These are phyloP conservation scores for Fusarium odoratissimum DNA, from an alignment of 2,329 filamentous ascomycete species.

Conservation along the genomic window DNA sequence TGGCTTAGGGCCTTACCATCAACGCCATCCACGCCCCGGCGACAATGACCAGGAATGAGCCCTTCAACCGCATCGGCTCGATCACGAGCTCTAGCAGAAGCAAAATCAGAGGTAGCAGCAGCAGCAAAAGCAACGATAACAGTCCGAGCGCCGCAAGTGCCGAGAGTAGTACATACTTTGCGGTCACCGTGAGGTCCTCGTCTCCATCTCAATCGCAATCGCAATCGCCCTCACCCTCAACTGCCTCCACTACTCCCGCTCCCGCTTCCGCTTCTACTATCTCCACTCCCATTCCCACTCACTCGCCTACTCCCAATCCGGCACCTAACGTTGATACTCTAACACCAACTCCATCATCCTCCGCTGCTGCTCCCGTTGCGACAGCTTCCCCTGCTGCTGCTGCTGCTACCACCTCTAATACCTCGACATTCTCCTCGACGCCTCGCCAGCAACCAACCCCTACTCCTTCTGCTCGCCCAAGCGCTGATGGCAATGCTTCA, in stretches of 20 bases:
- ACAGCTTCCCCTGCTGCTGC: slow-evolving; percentile 31
- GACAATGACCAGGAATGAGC: slow-evolving; percentile 77
- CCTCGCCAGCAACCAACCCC: slow-evolving; percentile 34
- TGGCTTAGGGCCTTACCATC: slow-evolving; percentile 48
- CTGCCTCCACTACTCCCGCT: slow-evolving; percentile 48
- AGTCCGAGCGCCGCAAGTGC: slow-evolving; percentile 58
- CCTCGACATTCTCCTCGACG: slow-evolving; percentile 25
- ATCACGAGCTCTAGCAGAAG: slow-evolving; percentile 57
- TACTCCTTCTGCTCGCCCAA: slow-evolving; percentile 32
- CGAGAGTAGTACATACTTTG: slow-evolving; percentile 75
- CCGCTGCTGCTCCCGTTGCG: slow-evolving; percentile 31
- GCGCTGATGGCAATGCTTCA: slow-evolving; percentile 42
- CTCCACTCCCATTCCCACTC: slow-evolving; percentile 49
- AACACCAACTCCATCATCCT: slow-evolving; percentile 33
- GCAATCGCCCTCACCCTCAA: slow-evolving; percentile 39
- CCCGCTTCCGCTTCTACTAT: slow-evolving; percentile 48
- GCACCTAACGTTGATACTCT: slow-evolving; percentile 23
- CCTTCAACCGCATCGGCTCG: slow-evolving; percentile 67
- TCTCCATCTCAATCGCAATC: slow-evolving; percentile 32
- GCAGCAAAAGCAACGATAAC: neutral
- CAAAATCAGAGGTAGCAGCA: neutral
- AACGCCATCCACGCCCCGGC: slow-evolving; percentile 51
- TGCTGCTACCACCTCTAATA: slow-evolving; percentile 17
- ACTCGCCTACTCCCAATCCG: slow-evolving; percentile 42
- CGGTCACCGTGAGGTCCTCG: slow-evolving; percentile 70